These are phyloP conservation scores for Paraphaeosphaeria minitans DNA, from an alignment of 2,329 filamentous ascomycete species.

Conservation along the genomic window DNA sequence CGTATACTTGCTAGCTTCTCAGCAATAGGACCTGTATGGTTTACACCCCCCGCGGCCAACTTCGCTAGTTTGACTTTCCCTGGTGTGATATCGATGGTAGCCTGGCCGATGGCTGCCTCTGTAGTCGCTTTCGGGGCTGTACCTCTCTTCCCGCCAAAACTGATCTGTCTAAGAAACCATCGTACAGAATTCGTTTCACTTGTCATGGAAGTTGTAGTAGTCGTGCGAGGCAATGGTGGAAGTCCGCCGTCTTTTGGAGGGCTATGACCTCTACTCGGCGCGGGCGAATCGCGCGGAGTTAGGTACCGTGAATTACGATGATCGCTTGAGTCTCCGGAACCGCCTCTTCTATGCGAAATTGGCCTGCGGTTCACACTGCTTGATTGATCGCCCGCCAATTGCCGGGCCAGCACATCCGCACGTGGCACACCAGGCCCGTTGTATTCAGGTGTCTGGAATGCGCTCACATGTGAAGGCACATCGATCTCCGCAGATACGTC, in stretches of 20 bases:
- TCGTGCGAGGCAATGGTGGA: constrained; percentile 16
- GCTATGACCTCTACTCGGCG: constrained; percentile 35
- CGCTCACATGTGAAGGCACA: constrained; percentile 26
- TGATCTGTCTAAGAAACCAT: constrained; percentile 48
- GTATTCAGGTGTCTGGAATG: constrained; percentile 17
- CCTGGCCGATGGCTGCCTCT: constrained; percentile 23
- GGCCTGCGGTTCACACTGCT: constrained; percentile 18
- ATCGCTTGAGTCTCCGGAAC: constrained; percentile 33
- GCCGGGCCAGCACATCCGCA: constrained; percentile 39
- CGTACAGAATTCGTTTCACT: constrained; percentile 28
- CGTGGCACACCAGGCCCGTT: constrained; percentile 27
- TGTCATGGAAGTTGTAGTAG: constrained; percentile 13
- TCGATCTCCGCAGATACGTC: constrained; percentile 25
- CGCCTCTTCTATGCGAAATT: constrained; percentile 26
- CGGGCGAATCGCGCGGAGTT: constrained; percentile 35
- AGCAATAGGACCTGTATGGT: constrained; percentile 43
- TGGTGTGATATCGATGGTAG: constrained; percentile 38
- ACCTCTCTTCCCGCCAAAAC: constrained; percentile 42
- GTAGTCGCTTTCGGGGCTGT: constrained; percentile 36
- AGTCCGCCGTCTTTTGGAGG: constrained; percentile 33
- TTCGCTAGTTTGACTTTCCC: constrained; percentile 42
- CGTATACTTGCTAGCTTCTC: constrained; percentile 45
- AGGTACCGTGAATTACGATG: constrained; percentile 22
- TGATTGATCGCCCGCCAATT: constrained; percentile 24
- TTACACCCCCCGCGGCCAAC: constrained; percentile 43